Evolutionary conservation across 805 yeast genomes (phyloP).

Genomic region (Wilhelminamyces savonicus): DNA sequence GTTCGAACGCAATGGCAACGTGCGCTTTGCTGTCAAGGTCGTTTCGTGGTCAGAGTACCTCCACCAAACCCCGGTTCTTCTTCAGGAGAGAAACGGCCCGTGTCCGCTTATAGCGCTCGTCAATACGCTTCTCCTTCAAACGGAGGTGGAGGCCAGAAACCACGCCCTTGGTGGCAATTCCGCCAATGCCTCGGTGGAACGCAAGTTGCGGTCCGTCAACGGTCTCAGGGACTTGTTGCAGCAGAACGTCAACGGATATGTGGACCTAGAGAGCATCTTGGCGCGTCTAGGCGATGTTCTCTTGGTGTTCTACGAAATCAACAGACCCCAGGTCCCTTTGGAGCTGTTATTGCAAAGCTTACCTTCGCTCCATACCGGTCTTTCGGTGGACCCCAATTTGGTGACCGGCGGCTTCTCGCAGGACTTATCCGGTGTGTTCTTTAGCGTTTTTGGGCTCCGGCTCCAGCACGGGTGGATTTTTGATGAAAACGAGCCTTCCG

Average conservation of each 20-base stretch:
- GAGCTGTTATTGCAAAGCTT: conserved; percentile 44
- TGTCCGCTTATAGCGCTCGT: conserved; percentile 78
- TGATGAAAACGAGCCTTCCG: conserved; percentile 25
- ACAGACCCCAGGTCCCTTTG: conserved; percentile 6
- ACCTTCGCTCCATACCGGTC: conserved; percentile 64
- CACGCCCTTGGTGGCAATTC: conserved; percentile 2
- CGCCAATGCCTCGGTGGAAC: neutral
- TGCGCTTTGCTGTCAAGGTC: conserved; percentile 14
- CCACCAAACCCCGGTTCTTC: conserved; percentile 46
- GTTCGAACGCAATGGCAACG: too few relatives aligned
- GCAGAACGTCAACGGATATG: conserved; percentile 4
- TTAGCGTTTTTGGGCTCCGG: conserved; percentile 50
- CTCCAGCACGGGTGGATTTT: conserved; percentile 83
- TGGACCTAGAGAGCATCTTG: conserved; percentile 33
- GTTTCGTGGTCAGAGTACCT: conserved; percentile 32
- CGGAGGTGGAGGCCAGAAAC: conserved; percentile 22
- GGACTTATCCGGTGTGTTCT: conserved; percentile 49
- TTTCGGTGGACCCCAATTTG: conserved; percentile 66
- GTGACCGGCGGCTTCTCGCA: conserved; percentile 43
- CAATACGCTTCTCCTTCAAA: conserved; percentile 57
- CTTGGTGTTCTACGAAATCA: conserved; percentile 16
- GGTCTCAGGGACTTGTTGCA: conserved; percentile 11
- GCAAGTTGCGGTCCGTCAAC: conserved; percentile 8
- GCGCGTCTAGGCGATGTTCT: conserved; percentile 44
- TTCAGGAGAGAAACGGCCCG: conserved; percentile 83